phyloP scores from a whole-genome alignment of 352 stramenopile genomes.

The Pythium inflatum region DNA sequence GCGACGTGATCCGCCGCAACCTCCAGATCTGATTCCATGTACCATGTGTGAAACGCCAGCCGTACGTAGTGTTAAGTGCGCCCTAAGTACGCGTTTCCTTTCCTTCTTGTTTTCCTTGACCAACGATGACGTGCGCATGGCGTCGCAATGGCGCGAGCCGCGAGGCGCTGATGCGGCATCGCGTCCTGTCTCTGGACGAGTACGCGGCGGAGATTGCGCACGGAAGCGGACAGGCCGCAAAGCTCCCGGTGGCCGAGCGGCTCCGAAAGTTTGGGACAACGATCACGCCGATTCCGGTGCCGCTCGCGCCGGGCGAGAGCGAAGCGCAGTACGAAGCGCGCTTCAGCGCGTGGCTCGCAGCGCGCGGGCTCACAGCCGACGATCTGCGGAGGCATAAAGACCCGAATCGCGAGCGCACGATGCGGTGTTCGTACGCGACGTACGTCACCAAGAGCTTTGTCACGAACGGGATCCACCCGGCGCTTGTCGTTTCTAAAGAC shows the following conservation, averaged over 20 bases:
- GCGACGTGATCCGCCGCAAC: slow-evolving; percentile 41
- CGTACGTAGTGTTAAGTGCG: too few relatives aligned
- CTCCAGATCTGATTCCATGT: not conserved
- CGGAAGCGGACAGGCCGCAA: not conserved
- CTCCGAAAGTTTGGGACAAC: not conserved
- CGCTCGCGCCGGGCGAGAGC: slow-evolving; percentile 6
- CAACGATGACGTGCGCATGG: too few relatives aligned
- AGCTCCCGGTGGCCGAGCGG: not conserved
- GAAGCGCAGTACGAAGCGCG: not conserved
- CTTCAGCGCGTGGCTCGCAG: slow-evolving; percentile 2
- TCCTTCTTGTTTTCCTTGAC: too few relatives aligned
- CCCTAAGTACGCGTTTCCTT: not conserved
- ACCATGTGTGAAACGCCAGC: too few relatives aligned
- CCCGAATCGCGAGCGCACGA: slow-evolving; percentile 4
- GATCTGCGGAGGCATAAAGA: not conserved
- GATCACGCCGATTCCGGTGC: slow-evolving; percentile 1
- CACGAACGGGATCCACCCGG: not conserved
- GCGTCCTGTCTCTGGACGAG: slow-evolving; percentile 9
- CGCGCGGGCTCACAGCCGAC: not conserved
- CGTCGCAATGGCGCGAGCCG: slow-evolving; percentile 2
- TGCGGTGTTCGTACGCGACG: slow-evolving; percentile 3
- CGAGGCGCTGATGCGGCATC: slow-evolving; percentile 5
- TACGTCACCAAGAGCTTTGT: not conserved
- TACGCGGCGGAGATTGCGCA: not conserved
- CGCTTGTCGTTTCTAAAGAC: not conserved